Base-by-base conservation (phyloP, 1,284 basidiomycete species). In the Cutaneotrichosporon arboriforme region DNA sequence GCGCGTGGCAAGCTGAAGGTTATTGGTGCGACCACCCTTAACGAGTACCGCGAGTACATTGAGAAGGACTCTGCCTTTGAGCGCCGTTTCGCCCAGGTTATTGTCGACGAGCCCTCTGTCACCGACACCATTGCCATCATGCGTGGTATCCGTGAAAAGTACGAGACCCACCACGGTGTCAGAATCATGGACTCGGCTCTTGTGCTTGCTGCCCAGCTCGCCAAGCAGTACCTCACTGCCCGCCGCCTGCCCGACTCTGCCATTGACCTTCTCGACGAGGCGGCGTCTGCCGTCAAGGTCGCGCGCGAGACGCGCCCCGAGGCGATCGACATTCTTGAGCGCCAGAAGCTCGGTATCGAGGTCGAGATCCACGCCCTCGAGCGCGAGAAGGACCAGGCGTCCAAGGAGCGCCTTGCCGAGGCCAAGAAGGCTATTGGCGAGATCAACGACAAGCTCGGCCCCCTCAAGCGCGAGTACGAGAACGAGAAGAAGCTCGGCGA, bases 301-400 rank as follows among this genome's bases (percentile, higher is more conserved):
- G 90, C 90, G 20, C 84, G 90, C 35, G 94, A 97, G 76, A 97
- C 93, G 0, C 84, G 89, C 54, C 94, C 94, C 0, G 94, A 97
- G 76, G 88, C 83, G 3, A 90, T 98, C 66, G 94, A 98, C 76
- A 86, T 87, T 64, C 81, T 98, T n/a, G 90, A 97, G 71, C 84
- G 92, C 33, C 83, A 82, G 55, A 92, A 91, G 73, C 83, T 98
- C 40, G 89, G 96, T 68, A 81, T 98, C 44, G 89, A 97, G 72
- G 87, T 98, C 36, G 94, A 97, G 71, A 88, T 97, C 26, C 92
- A 97, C 69, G 96, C 94, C 8, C 79, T 97, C 47, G 88, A 97
- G 74, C 82, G 90, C 58, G 90, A 93, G 72, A 96, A 94, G 76
- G 94, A 98, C 62, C 77, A 84, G 12, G 87, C 87, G 2, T 91